Percentiles rank a stretch among this genome's conserved stretches.
These are phyloP conservation scores for Claviceps pazoutovae DNA, from an alignment of 2,329 filamentous ascomycete species.

Conservation along the genomic window DNA sequence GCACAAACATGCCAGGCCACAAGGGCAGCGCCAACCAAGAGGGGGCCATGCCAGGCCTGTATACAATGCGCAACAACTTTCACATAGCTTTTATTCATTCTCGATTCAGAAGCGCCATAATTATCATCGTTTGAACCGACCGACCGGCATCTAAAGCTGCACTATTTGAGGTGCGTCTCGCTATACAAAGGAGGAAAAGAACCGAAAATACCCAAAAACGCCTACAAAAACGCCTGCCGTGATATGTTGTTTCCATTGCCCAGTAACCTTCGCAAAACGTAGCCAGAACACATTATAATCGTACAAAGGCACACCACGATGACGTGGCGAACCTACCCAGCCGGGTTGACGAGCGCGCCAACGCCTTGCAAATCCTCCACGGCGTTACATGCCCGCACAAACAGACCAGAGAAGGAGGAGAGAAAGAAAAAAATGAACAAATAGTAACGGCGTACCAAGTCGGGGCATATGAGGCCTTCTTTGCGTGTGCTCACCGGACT, in stretches of 20 bases:
- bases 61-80: not conserved
- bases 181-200: not conserved
- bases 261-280: constrained; percentile 1
- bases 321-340: not conserved
- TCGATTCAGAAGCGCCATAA: not conserved
- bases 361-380: constrained; percentile 2
- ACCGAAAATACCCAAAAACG: constrained; percentile 7
- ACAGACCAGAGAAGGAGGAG: constrained; percentile 6
- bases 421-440: constrained; percentile 5
- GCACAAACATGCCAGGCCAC: not conserved
- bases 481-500: constrained; percentile 24
- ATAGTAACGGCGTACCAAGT: constrained; percentile 6
- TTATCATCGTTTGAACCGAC: constrained; percentile 8
- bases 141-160: constrained; percentile 2
- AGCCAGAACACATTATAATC: constrained; percentile 5
- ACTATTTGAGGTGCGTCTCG: not conserved
- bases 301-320: not conserved
- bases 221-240: constrained; percentile 10
- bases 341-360: not conserved
- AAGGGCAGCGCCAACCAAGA: not conserved
- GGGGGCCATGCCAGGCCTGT: not conserved
- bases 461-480: constrained; percentile 10
- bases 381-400: constrained; percentile 9
- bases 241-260: not conserved
- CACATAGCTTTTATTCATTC: not conserved